Evolutionary conservation across 805 yeast genomes (phyloP).

Genomic region (Tetrapisispora phaffii): DNA sequence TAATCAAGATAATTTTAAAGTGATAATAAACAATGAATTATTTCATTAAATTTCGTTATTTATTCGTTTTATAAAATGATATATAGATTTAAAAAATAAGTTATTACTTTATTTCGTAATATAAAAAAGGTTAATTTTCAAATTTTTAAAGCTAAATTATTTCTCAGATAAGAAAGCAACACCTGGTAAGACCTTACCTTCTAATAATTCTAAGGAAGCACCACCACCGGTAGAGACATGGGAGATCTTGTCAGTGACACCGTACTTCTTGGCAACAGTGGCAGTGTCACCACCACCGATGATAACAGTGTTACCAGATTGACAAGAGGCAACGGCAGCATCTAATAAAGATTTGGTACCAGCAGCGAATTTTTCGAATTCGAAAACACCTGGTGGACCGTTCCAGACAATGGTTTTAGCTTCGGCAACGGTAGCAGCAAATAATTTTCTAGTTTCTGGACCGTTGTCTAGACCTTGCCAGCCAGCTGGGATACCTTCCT

Average conservation of each 20-base stretch:
- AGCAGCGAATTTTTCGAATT: conserved; percentile 80
- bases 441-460: conserved; percentile 74
- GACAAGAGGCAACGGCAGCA: conserved; percentile 78
- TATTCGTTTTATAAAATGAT: conserved; percentile 4
- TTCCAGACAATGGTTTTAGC: conserved; percentile 99
- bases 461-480: conserved; percentile 97
- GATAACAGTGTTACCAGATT: conserved; percentile 86
- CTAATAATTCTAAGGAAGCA: conserved; percentile 96
- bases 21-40: conserved; percentile 2
- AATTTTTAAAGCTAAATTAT: conserved; percentile 10
- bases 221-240: conserved; percentile 99
- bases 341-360: conserved; percentile 90
- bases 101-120: background rate
- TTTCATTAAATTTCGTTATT: conserved; percentile 5
- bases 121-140: background rate
- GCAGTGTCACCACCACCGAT: conserved; percentile 99
- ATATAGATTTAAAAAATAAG: background rate
- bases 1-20: no score
- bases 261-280: conserved; percentile 96
- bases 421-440: conserved; percentile 71
- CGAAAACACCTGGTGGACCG: conserved; percentile 99
- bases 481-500: conserved; percentile 86
- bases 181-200: conserved; percentile 98
- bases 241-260: conserved; percentile 90
- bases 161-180: conserved; percentile 77